These are phyloP conservation scores for Cladophialophora exuberans DNA, from an alignment of 2,329 filamentous ascomycete species.

Conservation along the genomic window DNA sequence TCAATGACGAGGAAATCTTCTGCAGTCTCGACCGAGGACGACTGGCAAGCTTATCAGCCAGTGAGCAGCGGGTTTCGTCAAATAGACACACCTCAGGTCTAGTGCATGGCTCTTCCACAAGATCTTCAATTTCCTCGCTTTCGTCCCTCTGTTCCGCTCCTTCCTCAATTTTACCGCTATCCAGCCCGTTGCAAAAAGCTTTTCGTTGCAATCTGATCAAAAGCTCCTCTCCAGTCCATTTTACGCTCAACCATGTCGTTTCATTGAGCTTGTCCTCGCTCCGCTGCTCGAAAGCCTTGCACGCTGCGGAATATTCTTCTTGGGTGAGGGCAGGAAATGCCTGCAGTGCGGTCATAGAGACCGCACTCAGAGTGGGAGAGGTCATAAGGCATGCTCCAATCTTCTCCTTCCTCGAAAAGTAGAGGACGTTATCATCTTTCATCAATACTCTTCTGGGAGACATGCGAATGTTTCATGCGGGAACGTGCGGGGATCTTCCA, in stretches of 20 bases:
- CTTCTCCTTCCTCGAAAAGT: no score
- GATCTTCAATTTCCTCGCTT: conserved; percentile 1
- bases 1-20: conserved; percentile 28
- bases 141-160: conserved; percentile 1
- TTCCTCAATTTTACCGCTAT: conserved; percentile 11
- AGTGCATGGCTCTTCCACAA: neutral
- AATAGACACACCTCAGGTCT: neutral
- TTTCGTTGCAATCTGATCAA: conserved; percentile 22
- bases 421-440: no score
- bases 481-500: no score
- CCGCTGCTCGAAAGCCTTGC: conserved; percentile 58
- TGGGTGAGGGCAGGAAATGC: conserved; percentile 63
- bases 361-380: neutral
- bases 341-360: conserved; percentile 31
- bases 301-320: conserved; percentile 68
- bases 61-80: neutral
- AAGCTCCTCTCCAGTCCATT: conserved; percentile 27
- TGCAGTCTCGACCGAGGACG: neutral
- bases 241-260: conserved; percentile 30
- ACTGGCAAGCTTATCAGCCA: conserved; percentile 2
- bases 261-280: conserved; percentile 27
- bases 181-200: neutral
- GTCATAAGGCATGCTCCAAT: neutral
- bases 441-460: no score
- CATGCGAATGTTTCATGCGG: no score